Percentiles rank a stretch among this genome's conserved stretches.
Evolutionary conservation across 2,329 filamentous ascomycete species (phyloP).

Genomic region (Dendryphion nanum): DNA sequence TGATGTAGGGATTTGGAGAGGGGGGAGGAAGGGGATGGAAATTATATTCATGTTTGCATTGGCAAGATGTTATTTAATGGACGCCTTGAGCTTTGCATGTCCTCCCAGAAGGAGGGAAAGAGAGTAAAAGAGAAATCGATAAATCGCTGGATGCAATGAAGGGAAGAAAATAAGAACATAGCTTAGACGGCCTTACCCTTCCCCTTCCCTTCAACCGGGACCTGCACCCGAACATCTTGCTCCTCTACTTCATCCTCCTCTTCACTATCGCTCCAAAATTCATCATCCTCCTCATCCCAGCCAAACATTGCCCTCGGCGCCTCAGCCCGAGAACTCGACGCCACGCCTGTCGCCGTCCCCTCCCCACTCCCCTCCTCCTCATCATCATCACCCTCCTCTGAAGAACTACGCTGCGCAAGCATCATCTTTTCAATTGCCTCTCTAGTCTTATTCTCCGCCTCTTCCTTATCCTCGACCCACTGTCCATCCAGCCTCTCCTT

Average conservation of each 20-base stretch:
- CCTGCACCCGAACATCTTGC: conserved; percentile 27
- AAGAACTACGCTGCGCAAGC: conserved; percentile 46
- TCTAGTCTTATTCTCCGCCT: conserved; percentile 78
- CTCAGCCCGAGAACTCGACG: conserved; percentile 27
- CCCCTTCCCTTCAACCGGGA: conserved; percentile 39
- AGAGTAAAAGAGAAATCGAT: too few relatives aligned
- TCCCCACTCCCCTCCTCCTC: conserved; percentile 19
- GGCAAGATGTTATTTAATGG: too few relatives aligned
- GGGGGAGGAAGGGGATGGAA: background rate
- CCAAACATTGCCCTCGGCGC: conserved; percentile 62
- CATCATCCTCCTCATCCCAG: conserved; percentile 71
- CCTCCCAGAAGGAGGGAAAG: too few relatives aligned
- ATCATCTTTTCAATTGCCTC: conserved; percentile 64
- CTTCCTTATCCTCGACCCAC: conserved; percentile 95
- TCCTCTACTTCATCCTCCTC: conserved; percentile 44
- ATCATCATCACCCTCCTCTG: conserved; percentile 24
- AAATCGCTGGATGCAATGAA: too few relatives aligned
- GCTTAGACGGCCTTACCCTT: conserved; percentile 40
- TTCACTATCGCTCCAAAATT: conserved; percentile 46
- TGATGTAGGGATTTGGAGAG: conserved; percentile 19
- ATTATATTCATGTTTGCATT: background rate
- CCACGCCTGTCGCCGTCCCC: conserved; percentile 16
- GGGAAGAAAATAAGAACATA: too few relatives aligned
- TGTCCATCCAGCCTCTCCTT: conserved; percentile 71
- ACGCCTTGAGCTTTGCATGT: too few relatives aligned